Conservation (phyloP, 2,329 filamentous ascomycete genomes). For the Pezicula rhizophila region DNA sequence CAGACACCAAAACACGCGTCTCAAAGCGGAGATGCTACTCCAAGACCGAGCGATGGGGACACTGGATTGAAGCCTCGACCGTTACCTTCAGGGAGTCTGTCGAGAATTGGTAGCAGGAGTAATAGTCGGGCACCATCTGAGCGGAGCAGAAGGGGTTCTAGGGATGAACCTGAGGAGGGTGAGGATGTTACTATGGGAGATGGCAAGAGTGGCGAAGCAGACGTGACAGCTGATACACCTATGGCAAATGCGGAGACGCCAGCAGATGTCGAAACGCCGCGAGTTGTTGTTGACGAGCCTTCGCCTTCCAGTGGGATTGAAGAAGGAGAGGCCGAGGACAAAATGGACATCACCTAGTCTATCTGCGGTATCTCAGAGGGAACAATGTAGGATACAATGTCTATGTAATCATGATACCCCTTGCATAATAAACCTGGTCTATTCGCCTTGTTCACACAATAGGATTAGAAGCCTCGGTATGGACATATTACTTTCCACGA, state of each 20-base stretch:
- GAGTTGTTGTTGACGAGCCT: conserved; percentile 44
- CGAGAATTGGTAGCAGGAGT: conserved; percentile 33
- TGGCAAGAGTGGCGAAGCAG: conserved; percentile 32
- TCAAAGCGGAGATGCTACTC: conserved; percentile 40
- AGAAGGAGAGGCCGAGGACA: conserved; percentile 32
- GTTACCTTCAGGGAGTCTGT: conserved; percentile 26
- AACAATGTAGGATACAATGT: background rate
- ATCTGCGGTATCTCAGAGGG: background rate
- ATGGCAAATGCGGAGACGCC: conserved; percentile 19
- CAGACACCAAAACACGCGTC: conserved; percentile 46
- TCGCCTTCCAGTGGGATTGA: background rate
- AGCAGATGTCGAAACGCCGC: conserved; percentile 33
- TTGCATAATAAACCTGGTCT: no score
- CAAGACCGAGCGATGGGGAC: conserved; percentile 43
- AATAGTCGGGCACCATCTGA: conserved; percentile 33
- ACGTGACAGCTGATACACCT: conserved; percentile 21
- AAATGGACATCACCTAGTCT: conserved; percentile 57
- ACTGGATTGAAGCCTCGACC: conserved; percentile 30
- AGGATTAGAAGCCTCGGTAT: no score
- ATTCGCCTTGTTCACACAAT: no score
- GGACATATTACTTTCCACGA: no score
- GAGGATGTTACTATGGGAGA: conserved; percentile 59
- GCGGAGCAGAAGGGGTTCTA: conserved; percentile 18
- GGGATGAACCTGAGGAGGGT: conserved; percentile 29
- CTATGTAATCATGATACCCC: background rate